Evolutionary conservation across 768 basidiomycete species (phyloP).

Genomic region (Paxillus ammoniavirescens): DNA sequence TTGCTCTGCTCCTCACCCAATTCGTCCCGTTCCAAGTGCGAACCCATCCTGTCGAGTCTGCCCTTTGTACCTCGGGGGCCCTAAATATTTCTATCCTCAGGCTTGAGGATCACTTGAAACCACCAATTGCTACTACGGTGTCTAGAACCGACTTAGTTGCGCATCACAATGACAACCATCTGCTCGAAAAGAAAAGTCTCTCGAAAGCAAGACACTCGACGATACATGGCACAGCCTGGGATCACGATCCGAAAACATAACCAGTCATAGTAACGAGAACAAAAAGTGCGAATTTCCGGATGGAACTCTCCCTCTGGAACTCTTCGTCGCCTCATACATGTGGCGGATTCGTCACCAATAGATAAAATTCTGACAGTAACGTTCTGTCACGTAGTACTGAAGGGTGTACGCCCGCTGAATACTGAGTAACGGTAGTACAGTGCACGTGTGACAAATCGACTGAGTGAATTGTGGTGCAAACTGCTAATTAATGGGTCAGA

Average conservation of each 20-base stretch:
- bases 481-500: no score
- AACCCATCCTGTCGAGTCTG: conserved; percentile 2
- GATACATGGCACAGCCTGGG: not conserved
- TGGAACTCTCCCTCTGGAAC: conserved; percentile 12
- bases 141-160: not conserved
- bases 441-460: no score
- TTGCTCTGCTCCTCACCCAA: not conserved
- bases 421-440: no score
- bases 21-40: conserved; percentile 6
- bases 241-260: not conserved
- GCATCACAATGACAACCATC: not conserved
- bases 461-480: no score
- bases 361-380: not conserved
- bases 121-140: not conserved
- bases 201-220: not conserved
- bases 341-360: not conserved
- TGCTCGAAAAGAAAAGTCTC: not conserved
- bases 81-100: not conserved
- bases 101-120: not conserved
- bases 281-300: conserved; percentile 4
- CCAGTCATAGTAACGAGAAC: not conserved
- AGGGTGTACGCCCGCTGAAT: no score
- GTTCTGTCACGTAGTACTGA: no score
- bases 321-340: conserved; percentile 20
- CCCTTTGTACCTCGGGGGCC: not conserved